Conservation (phyloP, 1,284 basidiomycete genomes). For the Peniophora sp. region DNA sequence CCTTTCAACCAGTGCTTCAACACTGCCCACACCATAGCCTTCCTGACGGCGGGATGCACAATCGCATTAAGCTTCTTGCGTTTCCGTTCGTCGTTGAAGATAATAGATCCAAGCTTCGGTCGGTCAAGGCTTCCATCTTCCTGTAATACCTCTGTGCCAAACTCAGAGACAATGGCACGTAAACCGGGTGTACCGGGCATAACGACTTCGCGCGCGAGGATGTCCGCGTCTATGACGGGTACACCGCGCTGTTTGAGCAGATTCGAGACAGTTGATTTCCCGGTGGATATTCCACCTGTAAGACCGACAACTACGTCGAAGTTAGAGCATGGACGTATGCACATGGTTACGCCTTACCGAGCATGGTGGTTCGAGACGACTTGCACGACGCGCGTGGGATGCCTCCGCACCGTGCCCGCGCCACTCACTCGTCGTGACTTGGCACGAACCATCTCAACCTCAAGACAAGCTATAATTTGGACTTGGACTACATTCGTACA, state of each 20-base stretch:
- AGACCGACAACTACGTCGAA: constrained; percentile 75
- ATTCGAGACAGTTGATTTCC: constrained; percentile 87
- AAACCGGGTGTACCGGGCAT: constrained; percentile 78
- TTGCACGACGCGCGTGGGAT: too few species aligned
- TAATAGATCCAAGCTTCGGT: constrained; percentile 75
- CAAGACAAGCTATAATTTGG: too few species aligned
- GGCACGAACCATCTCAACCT: too few species aligned
- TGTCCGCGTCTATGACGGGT: constrained; percentile 88
- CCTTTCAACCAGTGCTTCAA: constrained; percentile 73
- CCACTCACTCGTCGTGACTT: too few species aligned
- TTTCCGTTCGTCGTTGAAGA: constrained; percentile 75
- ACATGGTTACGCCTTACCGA: not conserved
- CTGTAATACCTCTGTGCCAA: constrained; percentile 65
- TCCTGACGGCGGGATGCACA: constrained; percentile 84
- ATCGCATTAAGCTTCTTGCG: constrained; percentile 77
- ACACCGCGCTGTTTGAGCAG: constrained; percentile 61
- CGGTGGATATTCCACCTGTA: constrained; percentile 95
- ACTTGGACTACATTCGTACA: too few species aligned
- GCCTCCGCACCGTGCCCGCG: too few species aligned
- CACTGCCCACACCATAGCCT: constrained; percentile 67
- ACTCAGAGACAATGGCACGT: constrained; percentile 56
- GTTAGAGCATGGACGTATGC: not conserved
- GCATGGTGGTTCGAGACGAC: not conserved
- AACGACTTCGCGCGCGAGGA: constrained; percentile 85
- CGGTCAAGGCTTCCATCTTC: constrained; percentile 75